Conservation (phyloP, 2,329 filamentous ascomycete species). For the Alternaria rosae region DNA sequence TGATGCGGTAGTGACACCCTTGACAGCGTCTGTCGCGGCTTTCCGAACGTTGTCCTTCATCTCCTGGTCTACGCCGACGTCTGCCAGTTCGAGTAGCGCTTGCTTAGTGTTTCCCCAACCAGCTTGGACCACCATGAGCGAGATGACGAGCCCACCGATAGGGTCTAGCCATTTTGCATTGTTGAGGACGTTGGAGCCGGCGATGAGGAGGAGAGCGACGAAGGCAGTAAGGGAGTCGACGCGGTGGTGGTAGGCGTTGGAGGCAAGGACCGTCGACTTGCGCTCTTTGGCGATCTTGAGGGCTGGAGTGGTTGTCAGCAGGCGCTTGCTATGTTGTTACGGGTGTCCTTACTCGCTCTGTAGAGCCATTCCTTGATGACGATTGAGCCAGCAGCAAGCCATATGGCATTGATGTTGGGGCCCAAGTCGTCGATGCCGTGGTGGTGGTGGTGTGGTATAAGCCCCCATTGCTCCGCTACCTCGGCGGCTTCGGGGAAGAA, state of each 20-base stretch:
- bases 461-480: conserved; percentile 51
- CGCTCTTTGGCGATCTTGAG: conserved; percentile 96
- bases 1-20: conserved; percentile 54
- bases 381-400: conserved; percentile 90
- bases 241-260: conserved; percentile 95
- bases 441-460: conserved; percentile 68
- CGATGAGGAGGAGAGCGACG: conserved; percentile 87
- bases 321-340: not conserved
- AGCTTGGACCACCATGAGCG: conserved; percentile 89
- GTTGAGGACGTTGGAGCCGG: conserved; percentile 84
- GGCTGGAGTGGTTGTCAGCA: conserved; percentile 61
- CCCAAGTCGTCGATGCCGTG: conserved; percentile 64
- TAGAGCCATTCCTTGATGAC: conserved; percentile 97
- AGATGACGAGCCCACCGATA: conserved; percentile 90
- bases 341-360: conserved; percentile 73
- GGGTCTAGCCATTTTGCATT: conserved; percentile 94
- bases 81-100: conserved; percentile 87
- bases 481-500: conserved; percentile 58
- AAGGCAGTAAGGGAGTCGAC: conserved; percentile 95
- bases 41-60: conserved; percentile 75
- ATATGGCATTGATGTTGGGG: conserved; percentile 92
- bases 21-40: conserved; percentile 58
- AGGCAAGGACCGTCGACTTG: conserved; percentile 93
- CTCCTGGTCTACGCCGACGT: conserved; percentile 86
- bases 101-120: conserved; percentile 85